Base-by-base conservation (phyloP, 495 filamentous ascomycete species). In the Sporormia fimetaria region DNA sequence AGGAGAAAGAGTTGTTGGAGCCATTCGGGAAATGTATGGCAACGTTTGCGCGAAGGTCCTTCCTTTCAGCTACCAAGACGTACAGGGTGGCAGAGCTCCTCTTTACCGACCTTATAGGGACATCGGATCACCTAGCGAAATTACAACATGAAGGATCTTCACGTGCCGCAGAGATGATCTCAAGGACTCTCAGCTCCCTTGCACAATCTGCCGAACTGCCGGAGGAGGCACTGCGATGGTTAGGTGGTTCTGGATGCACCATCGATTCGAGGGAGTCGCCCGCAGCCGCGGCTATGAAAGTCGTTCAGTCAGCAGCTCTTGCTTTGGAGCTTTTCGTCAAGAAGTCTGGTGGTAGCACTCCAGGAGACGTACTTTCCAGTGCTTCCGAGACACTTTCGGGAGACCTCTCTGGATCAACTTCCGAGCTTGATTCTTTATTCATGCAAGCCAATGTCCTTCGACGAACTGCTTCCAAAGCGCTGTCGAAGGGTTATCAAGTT, bases 1-100 rank as follows among this genome's bases (percentile, higher is more conserved):
- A 73, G 14, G 68, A 68, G 17, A 81, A 75, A 54, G 83, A 93
- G 20, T 56, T 92, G 35, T 58, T 78, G 33, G 68, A 75, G 3
- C 84, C 85, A 9, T 69, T 87, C 25, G 62, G 70, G 3, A 72
- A 75, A 26, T 88, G 75, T 43, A 57, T 88, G 12, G 62, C 65
- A 1, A 67, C 66, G 11, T 88, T 79, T 49, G 60, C 67, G 26
- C 67, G 79, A 31, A 69, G 78, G 35, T 55, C 54, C 6, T 14
- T n/a, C 20, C 22, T 44, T 11, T 15, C 40, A 11, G 32, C 57
- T n/a, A 20, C 24, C 20, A 44, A 51, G 21, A 57, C 54, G 33
- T 66, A 63, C 29, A 25, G 42, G 8, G 12, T 49, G 3, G 59
- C 57, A 12, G 27, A 54, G 29, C 29, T 29, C 2, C 14, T 33